Percentiles rank a stretch among this genome's conserved stretches.
Conservation (phyloP, 768 basidiomycete species). For the Epithele typhae region DNA sequence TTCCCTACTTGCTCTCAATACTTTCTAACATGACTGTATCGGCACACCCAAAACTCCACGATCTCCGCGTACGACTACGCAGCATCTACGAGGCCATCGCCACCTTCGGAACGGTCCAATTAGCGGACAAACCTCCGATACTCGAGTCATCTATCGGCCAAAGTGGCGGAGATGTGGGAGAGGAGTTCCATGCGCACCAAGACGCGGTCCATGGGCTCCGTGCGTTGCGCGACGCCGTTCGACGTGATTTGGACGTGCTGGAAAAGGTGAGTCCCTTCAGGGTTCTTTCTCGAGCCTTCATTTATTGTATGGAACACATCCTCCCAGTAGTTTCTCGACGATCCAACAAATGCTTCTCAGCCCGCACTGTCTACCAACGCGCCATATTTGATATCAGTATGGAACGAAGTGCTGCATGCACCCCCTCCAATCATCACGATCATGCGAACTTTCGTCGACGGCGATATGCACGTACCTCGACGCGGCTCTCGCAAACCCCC, state of each 20-base stretch:
- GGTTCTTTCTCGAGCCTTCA: neutral
- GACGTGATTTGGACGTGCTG: slow-evolving; percentile 38
- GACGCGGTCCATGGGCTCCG: slow-evolving; percentile 36
- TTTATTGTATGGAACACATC: neutral
- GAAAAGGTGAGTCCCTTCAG: slow-evolving; percentile 30
- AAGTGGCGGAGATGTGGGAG: slow-evolving; percentile 1
- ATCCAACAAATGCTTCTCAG: slow-evolving; percentile 38
- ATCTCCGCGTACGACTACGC: slow-evolving; percentile 21
- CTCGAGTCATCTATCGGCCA: slow-evolving; percentile 30
- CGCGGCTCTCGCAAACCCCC: slow-evolving; percentile 22
- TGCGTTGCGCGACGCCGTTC: slow-evolving; percentile 37
- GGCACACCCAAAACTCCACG: slow-evolving; percentile 23
- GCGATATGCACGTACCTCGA: slow-evolving; percentile 6
- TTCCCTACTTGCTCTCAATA: too few species aligned
- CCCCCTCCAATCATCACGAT: slow-evolving; percentile 53
- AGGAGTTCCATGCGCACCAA: slow-evolving; percentile 11
- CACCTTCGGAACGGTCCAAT: slow-evolving; percentile 21
- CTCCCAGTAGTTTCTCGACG: slow-evolving; percentile 58
- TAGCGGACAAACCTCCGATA: slow-evolving; percentile 26
- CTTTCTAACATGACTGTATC: neutral
- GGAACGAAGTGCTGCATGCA: slow-evolving; percentile 70
- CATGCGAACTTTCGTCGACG: slow-evolving; percentile 46
- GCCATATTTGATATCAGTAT: slow-evolving; percentile 75
- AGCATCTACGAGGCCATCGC: slow-evolving; percentile 22
- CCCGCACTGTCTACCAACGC: slow-evolving; percentile 70